Percentiles rank a stretch among this genome's conserved stretches.
These are phyloP conservation scores for Psilocybe cyanescens DNA, from an alignment of 768 basidiomycete genomes.

Conservation along the genomic window DNA sequence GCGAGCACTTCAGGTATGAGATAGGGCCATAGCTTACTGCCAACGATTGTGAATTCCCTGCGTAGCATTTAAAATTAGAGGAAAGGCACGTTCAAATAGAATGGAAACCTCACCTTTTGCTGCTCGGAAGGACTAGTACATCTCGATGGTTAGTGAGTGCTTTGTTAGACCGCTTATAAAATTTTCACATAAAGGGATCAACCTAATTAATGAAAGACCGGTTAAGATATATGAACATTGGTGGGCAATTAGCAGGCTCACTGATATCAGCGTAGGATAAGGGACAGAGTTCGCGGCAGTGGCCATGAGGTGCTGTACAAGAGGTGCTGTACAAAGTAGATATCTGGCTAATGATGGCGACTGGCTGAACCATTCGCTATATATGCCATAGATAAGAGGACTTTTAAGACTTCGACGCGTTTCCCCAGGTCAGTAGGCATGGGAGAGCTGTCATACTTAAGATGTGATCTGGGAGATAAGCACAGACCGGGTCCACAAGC, in stretches of 20 bases:
- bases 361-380: not conserved
- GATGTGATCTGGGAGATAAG: too few species aligned
- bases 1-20: not conserved
- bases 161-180: too few species aligned
- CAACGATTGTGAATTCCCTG: conserved; percentile 74
- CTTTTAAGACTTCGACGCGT: not conserved
- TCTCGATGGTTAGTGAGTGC: not conserved
- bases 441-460: too few species aligned
- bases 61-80: not conserved
- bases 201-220: conserved; percentile 41
- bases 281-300: conserved; percentile 63
- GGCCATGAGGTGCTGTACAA: conserved; percentile 44
- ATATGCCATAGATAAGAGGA: conserved; percentile 9
- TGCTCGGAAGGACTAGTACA: conserved; percentile 47
- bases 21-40: conserved; percentile 53
- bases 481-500: too few species aligned
- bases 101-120: conserved; percentile 54
- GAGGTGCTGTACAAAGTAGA: not conserved
- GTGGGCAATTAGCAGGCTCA: conserved; percentile 25
- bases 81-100: not conserved
- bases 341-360: too few species aligned
- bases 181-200: conserved; percentile 68
- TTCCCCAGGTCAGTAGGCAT: too few species aligned
- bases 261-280: conserved; percentile 62
- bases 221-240: not conserved